A percentile compares a stretch with the other conserved stretches of the same genome.
Evolutionary conservation across 352 stramenopile genomes (phyloP).

Genomic region (Elongisporangium undulatum): DNA sequence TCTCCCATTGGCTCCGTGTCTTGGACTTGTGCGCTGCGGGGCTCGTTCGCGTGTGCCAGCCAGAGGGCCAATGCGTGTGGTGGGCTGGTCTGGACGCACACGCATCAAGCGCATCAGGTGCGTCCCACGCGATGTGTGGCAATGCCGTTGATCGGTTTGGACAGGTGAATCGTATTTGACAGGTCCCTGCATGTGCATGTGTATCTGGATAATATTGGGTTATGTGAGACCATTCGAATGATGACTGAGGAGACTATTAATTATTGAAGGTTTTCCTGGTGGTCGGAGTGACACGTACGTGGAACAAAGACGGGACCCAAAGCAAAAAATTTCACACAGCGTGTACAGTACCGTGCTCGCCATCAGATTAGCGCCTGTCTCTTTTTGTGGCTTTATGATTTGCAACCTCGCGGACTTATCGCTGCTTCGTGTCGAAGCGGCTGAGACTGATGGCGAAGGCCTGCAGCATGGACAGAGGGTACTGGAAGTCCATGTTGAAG

Average conservation of each 20-base stretch:
- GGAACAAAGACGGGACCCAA: neutral
- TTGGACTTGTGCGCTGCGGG: neutral
- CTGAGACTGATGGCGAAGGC: constrained; percentile 91
- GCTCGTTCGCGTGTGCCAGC: neutral
- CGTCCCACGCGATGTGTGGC: neutral
- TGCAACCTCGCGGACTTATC: too few relatives aligned
- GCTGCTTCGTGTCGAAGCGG: constrained; percentile 89
- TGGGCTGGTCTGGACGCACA: neutral
- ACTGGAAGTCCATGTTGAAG: constrained; percentile 95
- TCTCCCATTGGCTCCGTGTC: neutral
- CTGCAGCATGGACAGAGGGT: constrained; percentile 90
- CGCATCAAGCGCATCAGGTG: neutral
- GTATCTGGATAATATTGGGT: neutral
- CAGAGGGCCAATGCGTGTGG: neutral
- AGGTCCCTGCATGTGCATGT: neutral
- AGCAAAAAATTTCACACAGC: too few relatives aligned
- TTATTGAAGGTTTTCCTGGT: neutral
- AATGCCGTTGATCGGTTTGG: neutral
- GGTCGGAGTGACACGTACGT: neutral
- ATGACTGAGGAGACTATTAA: neutral
- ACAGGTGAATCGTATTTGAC: neutral
- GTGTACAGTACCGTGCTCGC: neutral
- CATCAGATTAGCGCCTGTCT: neutral
- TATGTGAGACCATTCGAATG: neutral
- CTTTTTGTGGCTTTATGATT: too few relatives aligned